Base-by-base conservation (phyloP, 768 basidiomycete genomes). In the Harrya chromipes region DNA sequence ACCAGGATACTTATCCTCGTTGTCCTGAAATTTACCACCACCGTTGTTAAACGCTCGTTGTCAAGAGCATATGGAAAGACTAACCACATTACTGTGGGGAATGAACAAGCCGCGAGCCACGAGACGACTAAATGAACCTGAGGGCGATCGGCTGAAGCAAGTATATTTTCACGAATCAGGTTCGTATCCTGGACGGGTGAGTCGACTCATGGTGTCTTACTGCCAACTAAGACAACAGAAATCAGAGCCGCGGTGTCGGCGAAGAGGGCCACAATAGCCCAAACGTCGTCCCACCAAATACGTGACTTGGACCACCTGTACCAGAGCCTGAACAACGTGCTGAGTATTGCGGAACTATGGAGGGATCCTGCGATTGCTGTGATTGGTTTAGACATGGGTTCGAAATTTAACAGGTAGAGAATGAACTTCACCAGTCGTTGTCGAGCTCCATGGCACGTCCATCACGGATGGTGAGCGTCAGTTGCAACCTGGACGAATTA, bases 281-380 rank as follows among this genome's bases (percentile, higher is more conserved):
- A 50, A 14, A 41, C 40, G 17, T 59, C 57, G 19, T 59, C 58
- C 58, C 58, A 59, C 58, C 58, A 59, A 39, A 59, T 21, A n/a
- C 17, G 44, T 12, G 23, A 33, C 16, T 39, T 40, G 19, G 34
- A 31, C 49, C 47, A 54, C 46, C 58, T 43, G 35, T 59, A 53
- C 47, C 42, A 50, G 13, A 60, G 49, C 38, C 58, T 53, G 19
- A 59, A 59, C 19, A 48, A 14, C 13, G 56, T 59, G 8, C 29
- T 46, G 17, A 49, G 17, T 11, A 51, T 48, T 10, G 57, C 56
- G 34, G 44, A 13, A 8, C 47, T 17, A 20, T 54, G 47, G 21
- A 57, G 38, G 27, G 46, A 29, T 4, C 26, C 24, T 7, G 42
- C 31, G 33, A 49, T 33, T 6, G 48, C 56, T 57, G 13, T 21